Conservation (phyloP, 805 yeast species). For the Teunomyces aglyptinius region DNA sequence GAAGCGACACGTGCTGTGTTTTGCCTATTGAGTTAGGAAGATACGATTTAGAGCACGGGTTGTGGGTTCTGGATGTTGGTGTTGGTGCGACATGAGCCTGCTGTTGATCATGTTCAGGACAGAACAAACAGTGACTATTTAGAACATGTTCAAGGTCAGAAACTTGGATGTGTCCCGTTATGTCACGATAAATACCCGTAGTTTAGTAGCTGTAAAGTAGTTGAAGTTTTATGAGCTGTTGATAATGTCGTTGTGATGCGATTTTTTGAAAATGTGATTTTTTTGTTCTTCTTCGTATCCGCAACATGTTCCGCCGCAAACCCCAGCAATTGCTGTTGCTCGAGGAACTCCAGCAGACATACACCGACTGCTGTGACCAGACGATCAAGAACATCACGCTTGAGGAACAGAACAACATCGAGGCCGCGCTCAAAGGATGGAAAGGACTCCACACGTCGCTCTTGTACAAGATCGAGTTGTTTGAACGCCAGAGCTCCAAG, state of each 20-base stretch:
- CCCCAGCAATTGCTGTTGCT: slow-evolving; percentile 52
- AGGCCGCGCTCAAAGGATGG: slow-evolving; percentile 70
- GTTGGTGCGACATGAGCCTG: slow-evolving; percentile 18
- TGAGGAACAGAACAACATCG: slow-evolving; percentile 53
- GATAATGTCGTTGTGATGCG: not conserved
- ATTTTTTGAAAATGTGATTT: not conserved
- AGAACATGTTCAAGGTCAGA: slow-evolving; percentile 38
- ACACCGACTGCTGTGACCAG: slow-evolving; percentile 59
- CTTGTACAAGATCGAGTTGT: slow-evolving; percentile 54
- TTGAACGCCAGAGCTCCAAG: slow-evolving; percentile 40
- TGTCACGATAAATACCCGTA: slow-evolving; percentile 31
- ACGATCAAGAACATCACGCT: slow-evolving; percentile 55
- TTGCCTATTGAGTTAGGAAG: slow-evolving; percentile 45
- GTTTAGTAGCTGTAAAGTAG: not conserved
- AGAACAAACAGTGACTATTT: slow-evolving; percentile 37
- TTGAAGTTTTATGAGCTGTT: no score
- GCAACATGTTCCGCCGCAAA: slow-evolving; percentile 44
- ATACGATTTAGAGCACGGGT: slow-evolving; percentile 14
- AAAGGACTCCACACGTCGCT: slow-evolving; percentile 64
- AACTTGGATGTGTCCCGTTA: slow-evolving; percentile 46
- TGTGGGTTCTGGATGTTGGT: slow-evolving; percentile 9
- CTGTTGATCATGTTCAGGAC: slow-evolving; percentile 35
- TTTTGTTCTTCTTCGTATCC: not conserved
- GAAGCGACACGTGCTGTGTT: slow-evolving; percentile 18
- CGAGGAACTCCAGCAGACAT: slow-evolving; percentile 58